Evolutionary conservation across 495 filamentous ascomycete genomes (phyloP), one percentile per base, ranked within the genome.

Genomic region (Hypoxylon perforatum): DNA sequence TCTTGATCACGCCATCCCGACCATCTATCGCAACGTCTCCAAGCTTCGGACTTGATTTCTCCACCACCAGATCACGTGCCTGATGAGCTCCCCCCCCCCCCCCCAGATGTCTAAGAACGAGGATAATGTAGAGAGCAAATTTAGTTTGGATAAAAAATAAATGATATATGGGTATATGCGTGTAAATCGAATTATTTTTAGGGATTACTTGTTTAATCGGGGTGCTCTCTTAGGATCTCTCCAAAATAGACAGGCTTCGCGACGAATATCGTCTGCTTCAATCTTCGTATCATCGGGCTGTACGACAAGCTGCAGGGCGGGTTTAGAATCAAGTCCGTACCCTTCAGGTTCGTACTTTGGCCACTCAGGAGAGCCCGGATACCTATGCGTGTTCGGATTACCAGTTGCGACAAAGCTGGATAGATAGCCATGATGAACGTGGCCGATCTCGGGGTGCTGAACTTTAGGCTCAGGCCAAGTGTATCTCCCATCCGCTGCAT

Each of bases 321-420:
- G 52, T 15, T 65, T 55, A 10, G 66, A 69, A 61, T 69, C 61
- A 9, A 69, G 66, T 1, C 57, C 67, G n/a, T 70, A 62, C 23
- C 67, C 67, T 25, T 62, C 52, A 2, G 61, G 61, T 10, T 58
- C 57, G 47, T 70, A 70, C 15, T 22, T 70, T 8, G 67, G 67
- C 67, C 67, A 70, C 52, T 65, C 57, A 3, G 67, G 67, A 11
- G 61, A 48, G 11, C 57, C 57, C 25, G 62, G 61, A 5, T 70
- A 54, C 23, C 67, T 51, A 23, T 53, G 62, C 10, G 53, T 63
- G 59, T 86, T 86, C 1, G 83, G 83, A 66, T 86, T 78, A 1
- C 83, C 83, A 1, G 65, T 76, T 0, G 76, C 68, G 25, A 86
- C 81, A 55, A 86, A 86, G 46, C 79, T 82, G 10, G 81, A 81